phyloP scores from a whole-genome alignment of 75 land plant species.

The Selaginella moellendorffii region DNA sequence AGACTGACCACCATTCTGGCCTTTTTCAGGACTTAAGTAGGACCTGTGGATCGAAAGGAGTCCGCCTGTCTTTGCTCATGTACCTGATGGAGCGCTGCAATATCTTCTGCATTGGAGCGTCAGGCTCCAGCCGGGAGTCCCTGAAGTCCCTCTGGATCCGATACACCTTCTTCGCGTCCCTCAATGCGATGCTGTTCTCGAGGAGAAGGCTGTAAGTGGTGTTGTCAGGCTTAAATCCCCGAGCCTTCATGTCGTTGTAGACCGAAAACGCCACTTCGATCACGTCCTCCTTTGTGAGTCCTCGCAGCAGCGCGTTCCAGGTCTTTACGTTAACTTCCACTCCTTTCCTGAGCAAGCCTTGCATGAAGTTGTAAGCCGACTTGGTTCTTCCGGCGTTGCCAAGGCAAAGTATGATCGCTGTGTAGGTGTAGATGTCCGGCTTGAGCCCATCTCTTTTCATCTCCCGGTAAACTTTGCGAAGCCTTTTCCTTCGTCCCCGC shows the following conservation, averaged over 20 bases:
- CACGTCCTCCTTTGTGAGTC: neutral
- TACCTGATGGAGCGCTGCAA: neutral
- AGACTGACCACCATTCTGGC: too few species aligned
- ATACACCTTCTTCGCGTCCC: neutral
- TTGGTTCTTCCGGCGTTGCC: neutral
- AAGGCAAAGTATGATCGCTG: neutral
- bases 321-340: neutral
- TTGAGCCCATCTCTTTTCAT: neutral
- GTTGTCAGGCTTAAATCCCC: neutral
- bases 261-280: neutral
- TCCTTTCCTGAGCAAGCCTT: neutral
- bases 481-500: neutral
- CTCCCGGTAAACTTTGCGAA: neutral
- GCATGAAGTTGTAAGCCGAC: neutral
- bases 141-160: neutral
- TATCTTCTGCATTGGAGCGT: neutral
- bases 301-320: neutral
- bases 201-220: neutral
- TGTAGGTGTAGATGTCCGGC: neutral
- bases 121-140: neutral
- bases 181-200: neutral
- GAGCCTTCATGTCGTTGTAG: neutral
- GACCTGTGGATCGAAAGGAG: neutral
- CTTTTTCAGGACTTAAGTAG: neutral
- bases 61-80: neutral